Conservation (phyloP, 306 rosid species). For the Dalbergia cultrata region DNA sequence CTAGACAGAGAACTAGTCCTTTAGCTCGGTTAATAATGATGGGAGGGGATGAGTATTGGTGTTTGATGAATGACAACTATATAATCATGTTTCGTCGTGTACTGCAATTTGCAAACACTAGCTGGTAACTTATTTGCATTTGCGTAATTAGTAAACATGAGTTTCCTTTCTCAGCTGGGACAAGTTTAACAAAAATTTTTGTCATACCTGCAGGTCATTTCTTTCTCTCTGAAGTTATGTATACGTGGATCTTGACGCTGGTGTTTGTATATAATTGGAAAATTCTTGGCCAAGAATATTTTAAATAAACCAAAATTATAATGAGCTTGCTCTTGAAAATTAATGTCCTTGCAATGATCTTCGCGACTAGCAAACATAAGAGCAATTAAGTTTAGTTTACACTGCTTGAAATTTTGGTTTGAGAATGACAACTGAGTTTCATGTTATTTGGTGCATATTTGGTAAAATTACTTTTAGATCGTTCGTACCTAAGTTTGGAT, state of each 20-base stretch:
- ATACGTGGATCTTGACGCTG: slow-evolving; percentile 44
- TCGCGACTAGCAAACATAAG: not conserved
- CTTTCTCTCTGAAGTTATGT: slow-evolving; percentile 39
- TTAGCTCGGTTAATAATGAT: slow-evolving; percentile 43
- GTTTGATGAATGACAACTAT: slow-evolving; percentile 36
- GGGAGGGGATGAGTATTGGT: slow-evolving; percentile 38
- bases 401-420: no score
- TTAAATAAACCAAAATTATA: slow-evolving; percentile 36
- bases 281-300: slow-evolving; percentile 36
- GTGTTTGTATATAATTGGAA: slow-evolving; percentile 41
- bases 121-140: not conserved
- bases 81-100: slow-evolving; percentile 31
- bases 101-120: slow-evolving; percentile 31
- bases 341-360: slow-evolving; percentile 26
- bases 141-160: slow-evolving; percentile 37
- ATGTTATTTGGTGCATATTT: no score
- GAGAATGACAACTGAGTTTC: no score
- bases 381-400: not conserved
- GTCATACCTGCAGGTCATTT: slow-evolving; percentile 53
- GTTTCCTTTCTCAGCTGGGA: slow-evolving; percentile 58
- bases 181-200: slow-evolving; percentile 59
- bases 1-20: slow-evolving; percentile 44
- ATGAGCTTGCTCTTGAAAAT: slow-evolving; percentile 17
- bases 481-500: no score
- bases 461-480: no score